Conservation (phyloP, 2,329 filamentous ascomycete species). For the Rhexocercosporidium sp. region DNA sequence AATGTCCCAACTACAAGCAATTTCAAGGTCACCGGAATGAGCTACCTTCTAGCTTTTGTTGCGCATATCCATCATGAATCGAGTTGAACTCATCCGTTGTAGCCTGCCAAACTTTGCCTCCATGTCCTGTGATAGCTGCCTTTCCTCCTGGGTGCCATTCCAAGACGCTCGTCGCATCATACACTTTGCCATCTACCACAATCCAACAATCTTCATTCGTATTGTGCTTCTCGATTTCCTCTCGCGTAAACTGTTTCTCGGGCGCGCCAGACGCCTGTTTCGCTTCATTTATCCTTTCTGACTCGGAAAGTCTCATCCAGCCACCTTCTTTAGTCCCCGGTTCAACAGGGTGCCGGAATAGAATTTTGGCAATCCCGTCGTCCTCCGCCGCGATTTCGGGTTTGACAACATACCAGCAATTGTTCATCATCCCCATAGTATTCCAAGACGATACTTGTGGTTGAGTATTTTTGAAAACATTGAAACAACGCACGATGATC, state of each 20-base stretch:
- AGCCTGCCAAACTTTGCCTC: background rate
- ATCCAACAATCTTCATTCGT: slow-evolving; percentile 5
- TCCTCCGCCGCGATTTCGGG: slow-evolving; percentile 3
- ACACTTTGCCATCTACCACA: slow-evolving; percentile 8
- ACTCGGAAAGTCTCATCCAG: slow-evolving; percentile 8
- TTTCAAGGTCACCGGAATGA: background rate
- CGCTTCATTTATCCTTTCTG: slow-evolving; percentile 10
- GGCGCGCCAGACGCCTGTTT: slow-evolving; percentile 7
- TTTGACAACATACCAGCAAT: slow-evolving; percentile 8
- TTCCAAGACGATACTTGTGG: slow-evolving; percentile 4
- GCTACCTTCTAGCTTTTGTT: slow-evolving; percentile 5
- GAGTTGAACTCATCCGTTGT: slow-evolving; percentile 2
- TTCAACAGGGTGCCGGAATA: slow-evolving; percentile 8
- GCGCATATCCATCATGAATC: slow-evolving; percentile 11
- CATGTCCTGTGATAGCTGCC: background rate
- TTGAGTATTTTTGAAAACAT: slow-evolving; percentile 10
- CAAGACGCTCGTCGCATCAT: slow-evolving; percentile 9
- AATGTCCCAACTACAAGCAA: background rate
- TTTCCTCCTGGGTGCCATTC: slow-evolving; percentile 14
- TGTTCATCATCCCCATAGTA: slow-evolving; percentile 11
- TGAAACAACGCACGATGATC: background rate
- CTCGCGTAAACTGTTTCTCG: slow-evolving; percentile 1
- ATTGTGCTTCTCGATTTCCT: slow-evolving; percentile 10
- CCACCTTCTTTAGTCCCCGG: slow-evolving; percentile 3
- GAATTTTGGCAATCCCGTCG: slow-evolving; percentile 8